Evolutionary conservation across 148 eudicot species (phyloP).

Genomic region (Vaccinium myrtillus): DNA sequence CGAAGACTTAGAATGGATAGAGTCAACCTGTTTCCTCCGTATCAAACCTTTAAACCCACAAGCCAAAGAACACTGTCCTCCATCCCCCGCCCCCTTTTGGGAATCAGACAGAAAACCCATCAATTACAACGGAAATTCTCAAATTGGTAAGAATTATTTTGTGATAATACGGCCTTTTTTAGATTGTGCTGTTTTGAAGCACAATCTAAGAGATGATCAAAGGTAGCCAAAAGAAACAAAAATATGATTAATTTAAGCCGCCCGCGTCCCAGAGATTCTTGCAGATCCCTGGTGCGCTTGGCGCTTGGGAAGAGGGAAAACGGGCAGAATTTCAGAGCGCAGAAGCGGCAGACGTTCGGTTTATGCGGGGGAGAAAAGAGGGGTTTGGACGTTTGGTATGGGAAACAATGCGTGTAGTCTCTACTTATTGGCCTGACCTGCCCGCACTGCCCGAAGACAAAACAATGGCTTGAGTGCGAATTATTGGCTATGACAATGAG

Average conservation of each 20-base stretch:
- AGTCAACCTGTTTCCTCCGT: constrained; percentile 86
- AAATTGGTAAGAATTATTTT: background rate
- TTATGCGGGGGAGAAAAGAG: background rate
- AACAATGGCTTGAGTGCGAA: too few species aligned
- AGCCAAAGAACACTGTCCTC: constrained; percentile 27
- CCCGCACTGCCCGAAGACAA: too few species aligned
- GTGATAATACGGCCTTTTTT: background rate
- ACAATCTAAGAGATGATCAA: background rate
- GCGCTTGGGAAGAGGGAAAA: background rate
- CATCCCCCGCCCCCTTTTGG: constrained; percentile 20
- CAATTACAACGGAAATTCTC: constrained; percentile 9
- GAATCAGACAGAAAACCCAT: constrained; percentile 39
- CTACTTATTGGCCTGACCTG: background rate
- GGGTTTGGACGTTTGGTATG: background rate
- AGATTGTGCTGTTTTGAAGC: background rate
- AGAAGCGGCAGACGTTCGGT: background rate
- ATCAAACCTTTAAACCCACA: constrained; percentile 42
- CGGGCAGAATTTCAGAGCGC: constrained; percentile 1
- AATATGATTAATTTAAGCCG: background rate
- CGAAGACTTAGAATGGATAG: constrained; percentile 43
- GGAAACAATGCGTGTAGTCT: background rate
- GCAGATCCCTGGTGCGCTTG: background rate
- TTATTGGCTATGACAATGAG: too few species aligned
- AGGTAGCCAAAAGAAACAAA: background rate
- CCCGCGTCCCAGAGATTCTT: background rate